Base-by-base conservation (phyloP, 192 early-diverging fungal genomes). In the Backusella circina region DNA sequence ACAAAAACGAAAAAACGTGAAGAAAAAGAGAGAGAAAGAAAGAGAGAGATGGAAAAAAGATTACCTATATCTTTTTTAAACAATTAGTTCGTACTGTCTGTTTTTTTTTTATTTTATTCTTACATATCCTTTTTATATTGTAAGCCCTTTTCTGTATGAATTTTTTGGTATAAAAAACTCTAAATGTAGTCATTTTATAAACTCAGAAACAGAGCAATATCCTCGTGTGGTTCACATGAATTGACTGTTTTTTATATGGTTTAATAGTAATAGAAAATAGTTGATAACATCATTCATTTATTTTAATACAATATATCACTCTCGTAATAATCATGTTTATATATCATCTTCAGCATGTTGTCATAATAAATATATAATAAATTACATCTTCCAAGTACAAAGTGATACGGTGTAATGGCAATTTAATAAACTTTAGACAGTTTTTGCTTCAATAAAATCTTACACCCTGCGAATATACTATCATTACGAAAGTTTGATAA, bases 401-500 rank as follows among this genome's bases (percentile, higher is more conserved):
- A 61, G 23, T 61, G 54, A 61, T 26, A 61, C 23, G 8, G 54
- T 61, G 23, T 61, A 61, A 61, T 61, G 9, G 12, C 54, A 26
- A 57, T 3, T 57, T 12, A 57, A 57, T 57, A 57, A 28, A 10
- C 23, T 61, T 61, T 61, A 28, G 23, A 61, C 26, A 28, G 23
- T 28, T 61, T 61, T 61, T 26, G 8, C 26, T 61, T 61, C 5
- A 57, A 12, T 47, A 47, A 47, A 47, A 18, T 28, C n/a, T 28
- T 28, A 61, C 15, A 15, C 54, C n/a, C 23, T 28, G 8, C 26
- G 23, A 61, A 9, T 61, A 9, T 61, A 61, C 54, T 61, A 61
- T 61, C 54, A 61, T 61, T 61, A 61, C 54, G 54, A 61, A 61
- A 61, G 9, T 28, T 61, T 61, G 21, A 61, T 61, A 61, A 61